phyloP scores from a whole-genome alignment of 2,329 filamentous ascomycete species.

The Zasmidium cellare region DNA sequence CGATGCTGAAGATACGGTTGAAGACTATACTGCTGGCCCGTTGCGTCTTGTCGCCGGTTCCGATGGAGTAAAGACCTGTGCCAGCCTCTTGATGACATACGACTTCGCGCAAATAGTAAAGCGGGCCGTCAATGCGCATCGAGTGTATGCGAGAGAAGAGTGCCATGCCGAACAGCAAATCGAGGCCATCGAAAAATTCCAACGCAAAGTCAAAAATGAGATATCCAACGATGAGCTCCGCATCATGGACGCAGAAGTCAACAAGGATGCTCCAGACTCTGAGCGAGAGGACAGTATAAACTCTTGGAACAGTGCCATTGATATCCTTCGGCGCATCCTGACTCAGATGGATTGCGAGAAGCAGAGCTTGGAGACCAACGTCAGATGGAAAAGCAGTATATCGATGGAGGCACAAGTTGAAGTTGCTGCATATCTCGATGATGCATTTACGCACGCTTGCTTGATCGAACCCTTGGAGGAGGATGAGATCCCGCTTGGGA shows the following conservation, averaged over 20 bases:
- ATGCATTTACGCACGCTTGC: slow-evolving; percentile 1
- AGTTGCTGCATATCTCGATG: slow-evolving; percentile 4
- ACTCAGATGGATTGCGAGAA: neutral
- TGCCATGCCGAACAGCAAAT: neutral
- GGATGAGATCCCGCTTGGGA: slow-evolving; percentile 6
- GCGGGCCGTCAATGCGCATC: neutral
- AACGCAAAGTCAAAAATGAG: neutral
- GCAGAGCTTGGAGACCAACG: neutral
- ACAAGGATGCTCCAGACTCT: neutral
- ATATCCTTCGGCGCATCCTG: neutral
- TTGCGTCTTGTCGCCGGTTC: neutral
- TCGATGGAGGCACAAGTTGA: neutral
- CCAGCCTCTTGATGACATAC: slow-evolving; percentile 4
- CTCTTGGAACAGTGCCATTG: neutral
- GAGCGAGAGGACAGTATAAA: neutral
- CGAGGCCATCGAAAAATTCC: slow-evolving; percentile 3
- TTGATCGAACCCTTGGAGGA: neutral
- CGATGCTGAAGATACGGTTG: neutral
- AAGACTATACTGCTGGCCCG: slow-evolving; percentile 8
- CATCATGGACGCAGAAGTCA: neutral
- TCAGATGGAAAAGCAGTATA: no score
- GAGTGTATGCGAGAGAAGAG: neutral
- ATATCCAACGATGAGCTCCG: slow-evolving; percentile 5
- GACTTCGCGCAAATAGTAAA: slow-evolving; percentile 8
- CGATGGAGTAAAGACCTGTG: slow-evolving; percentile 6